Percentiles rank a stretch among this genome's conserved stretches.
Conservation (phyloP, 768 basidiomycete genomes). For the Nevesoporus exiguus region DNA sequence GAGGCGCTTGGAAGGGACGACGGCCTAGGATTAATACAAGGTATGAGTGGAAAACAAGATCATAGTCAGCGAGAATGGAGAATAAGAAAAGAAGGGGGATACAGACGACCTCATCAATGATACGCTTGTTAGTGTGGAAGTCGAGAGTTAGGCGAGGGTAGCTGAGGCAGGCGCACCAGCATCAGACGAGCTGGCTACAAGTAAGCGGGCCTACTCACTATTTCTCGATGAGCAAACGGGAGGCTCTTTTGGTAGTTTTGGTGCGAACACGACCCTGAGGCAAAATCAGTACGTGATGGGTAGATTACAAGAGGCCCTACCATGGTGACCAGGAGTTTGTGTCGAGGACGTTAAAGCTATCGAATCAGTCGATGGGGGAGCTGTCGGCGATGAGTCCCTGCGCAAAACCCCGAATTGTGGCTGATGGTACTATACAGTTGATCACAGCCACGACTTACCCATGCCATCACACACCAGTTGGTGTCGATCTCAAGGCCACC, state of each 20-base stretch:
- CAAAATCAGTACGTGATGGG: slow-evolving; percentile 11
- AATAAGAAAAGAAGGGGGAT: slow-evolving; percentile 3
- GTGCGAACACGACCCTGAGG: slow-evolving; percentile 96
- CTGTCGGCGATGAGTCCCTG: not conserved
- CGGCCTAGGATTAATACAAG: slow-evolving; percentile 54
- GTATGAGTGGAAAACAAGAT: not conserved
- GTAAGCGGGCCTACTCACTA: slow-evolving; percentile 56
- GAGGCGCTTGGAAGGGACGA: slow-evolving; percentile 97
- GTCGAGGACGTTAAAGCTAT: slow-evolving; percentile 23
- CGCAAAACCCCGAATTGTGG: slow-evolving; percentile 25
- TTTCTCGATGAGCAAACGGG: slow-evolving; percentile 98
- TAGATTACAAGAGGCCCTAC: slow-evolving; percentile 29
- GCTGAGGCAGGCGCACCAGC: too few species aligned
- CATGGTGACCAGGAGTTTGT: slow-evolving; percentile 43
- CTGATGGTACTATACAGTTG: slow-evolving; percentile 26
- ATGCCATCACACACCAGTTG: not conserved
- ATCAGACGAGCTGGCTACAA: not conserved
- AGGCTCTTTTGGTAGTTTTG: slow-evolving; percentile 99
- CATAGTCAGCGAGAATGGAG: not conserved
- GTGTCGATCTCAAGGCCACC: slow-evolving; percentile 1
- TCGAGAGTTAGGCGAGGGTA: slow-evolving; percentile 99
- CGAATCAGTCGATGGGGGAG: too few species aligned
- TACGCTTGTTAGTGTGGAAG: slow-evolving; percentile 99
- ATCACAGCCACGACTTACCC: slow-evolving; percentile 22
- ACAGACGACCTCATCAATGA: slow-evolving; percentile 94